phyloP scores from a whole-genome alignment of 148 eudicot species.

The Fagopyrum esculentum region DNA sequence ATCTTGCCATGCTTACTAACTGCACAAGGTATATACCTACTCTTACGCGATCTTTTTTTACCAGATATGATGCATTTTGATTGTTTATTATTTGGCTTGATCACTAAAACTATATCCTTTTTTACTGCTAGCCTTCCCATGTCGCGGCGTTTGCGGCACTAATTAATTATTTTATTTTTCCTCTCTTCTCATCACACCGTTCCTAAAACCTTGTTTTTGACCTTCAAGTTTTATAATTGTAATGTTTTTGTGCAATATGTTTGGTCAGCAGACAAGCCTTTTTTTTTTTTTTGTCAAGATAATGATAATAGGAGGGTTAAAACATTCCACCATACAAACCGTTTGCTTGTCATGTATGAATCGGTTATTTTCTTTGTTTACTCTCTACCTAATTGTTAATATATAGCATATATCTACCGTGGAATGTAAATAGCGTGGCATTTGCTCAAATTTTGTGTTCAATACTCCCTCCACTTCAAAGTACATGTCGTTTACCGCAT shows the following conservation, averaged over 20 bases:
- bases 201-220: not conserved
- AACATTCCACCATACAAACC: not conserved
- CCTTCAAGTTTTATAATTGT: not conserved
- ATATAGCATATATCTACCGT: not conserved
- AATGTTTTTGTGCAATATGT: not conserved
- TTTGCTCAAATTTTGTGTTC: not conserved
- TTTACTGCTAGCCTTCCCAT: not conserved
- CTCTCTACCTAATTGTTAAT: not conserved
- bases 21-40: slow-evolving; percentile 63
- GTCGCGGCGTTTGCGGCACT: not conserved
- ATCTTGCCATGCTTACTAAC: slow-evolving; percentile 87
- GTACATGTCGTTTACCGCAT: too few relatives aligned
- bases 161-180: not conserved
- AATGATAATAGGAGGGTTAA: not conserved
- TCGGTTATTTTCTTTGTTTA: not conserved
- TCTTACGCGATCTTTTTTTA: not conserved
- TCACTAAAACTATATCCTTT: not conserved
- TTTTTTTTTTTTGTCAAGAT: not conserved
- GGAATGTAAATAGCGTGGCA: not conserved
- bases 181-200: not conserved
- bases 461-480: not conserved
- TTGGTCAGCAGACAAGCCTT: not conserved
- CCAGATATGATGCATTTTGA: not conserved
- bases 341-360: not conserved
- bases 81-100: not conserved